These are phyloP conservation scores for Ogataea naganishii DNA, from an alignment of 805 yeast species.

Conservation along the genomic window DNA sequence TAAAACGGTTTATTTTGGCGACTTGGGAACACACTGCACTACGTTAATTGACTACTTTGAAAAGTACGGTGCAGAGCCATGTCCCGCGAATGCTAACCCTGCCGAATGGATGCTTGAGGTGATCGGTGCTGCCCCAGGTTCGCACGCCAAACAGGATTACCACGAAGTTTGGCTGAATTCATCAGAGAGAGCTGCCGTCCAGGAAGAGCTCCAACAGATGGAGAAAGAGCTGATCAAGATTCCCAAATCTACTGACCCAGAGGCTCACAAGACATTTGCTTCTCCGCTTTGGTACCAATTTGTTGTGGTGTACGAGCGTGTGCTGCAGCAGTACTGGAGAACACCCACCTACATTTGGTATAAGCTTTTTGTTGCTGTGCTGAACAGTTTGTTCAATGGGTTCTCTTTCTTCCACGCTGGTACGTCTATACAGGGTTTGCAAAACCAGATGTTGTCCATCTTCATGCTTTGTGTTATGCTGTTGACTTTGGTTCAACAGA, in stretches of 20 bases:
- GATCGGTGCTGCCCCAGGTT: conserved; percentile 78
- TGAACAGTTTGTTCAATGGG: conserved; percentile 55
- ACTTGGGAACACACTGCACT: conserved; percentile 47
- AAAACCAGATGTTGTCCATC: conserved; percentile 72
- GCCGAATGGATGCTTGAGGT: conserved; percentile 91
- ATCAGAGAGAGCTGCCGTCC: conserved; percentile 47
- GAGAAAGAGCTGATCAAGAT: conserved; percentile 42
- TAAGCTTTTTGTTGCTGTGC: conserved; percentile 42
- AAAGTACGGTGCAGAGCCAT: conserved; percentile 50
- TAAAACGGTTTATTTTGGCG: conserved; percentile 68
- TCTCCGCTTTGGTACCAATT: conserved; percentile 33
- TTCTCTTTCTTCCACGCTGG: conserved; percentile 62
- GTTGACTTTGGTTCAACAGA: conserved; percentile 52
- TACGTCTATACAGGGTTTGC: conserved; percentile 57
- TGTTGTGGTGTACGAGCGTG: conserved; percentile 38
- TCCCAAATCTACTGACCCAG: conserved; percentile 24
- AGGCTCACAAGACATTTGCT: conserved; percentile 32
- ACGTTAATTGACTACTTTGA: conserved; percentile 61
- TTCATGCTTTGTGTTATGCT: conserved; percentile 59
- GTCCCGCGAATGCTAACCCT: conserved; percentile 68
- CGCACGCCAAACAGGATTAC: conserved; percentile 64
- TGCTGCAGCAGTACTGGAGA: conserved; percentile 56
- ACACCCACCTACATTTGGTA: conserved; percentile 52
- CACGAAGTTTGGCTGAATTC: conserved; percentile 74
- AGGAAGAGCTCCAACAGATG: conserved; percentile 54